Evolutionary conservation across 805 yeast genomes (phyloP), one percentile per base, ranked within the genome.

Genomic region (Lipomyces chichibuensis): DNA sequence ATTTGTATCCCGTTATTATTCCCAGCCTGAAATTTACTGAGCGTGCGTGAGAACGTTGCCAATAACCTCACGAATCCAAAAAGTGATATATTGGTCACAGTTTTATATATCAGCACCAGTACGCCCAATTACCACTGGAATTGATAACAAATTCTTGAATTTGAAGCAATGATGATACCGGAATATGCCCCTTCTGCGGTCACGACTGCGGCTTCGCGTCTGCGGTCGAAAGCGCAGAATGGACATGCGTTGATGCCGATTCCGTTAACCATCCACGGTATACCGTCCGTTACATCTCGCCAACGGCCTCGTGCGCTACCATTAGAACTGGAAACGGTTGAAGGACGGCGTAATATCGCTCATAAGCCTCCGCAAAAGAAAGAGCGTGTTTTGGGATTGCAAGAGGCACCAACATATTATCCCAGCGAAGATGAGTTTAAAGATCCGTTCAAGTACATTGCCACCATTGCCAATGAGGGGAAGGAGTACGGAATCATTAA

Each of bases 401-500:
- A 76, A 27, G 81, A 75, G 49, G 82, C 79, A n/a, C 97, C 97
- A 1, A 80, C 84, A 0, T 78, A 87, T 14, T 77, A 77, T 58
- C 89, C 93, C 1, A 78, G 87, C 1, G 78, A 77, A 23, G 81
- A 81, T 32, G 88, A 90, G 72, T 85, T 87, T 67, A 74, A 77
- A 11, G 88, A 89, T 75, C 96, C 97, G 0, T 84, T 88, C 25
- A 76, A 76, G n/a, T 89, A 87, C 71, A 79, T 91, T 20, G 88
- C 89, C 27, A 80, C 84, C 14, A 76, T 86, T 0, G 76, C 78
- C 13, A 80, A 82, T 0, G 72, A 82, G 9, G 97, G 95, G 2
- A 77, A 75, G 39, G 75, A 78, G 35, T 86, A 83, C 75, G 97
- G 97, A 0, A 92, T 95, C 73, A 77, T 92, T 56, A 93, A 92